Conservation (phyloP, 31 red algal genomes). For the Odonthalia washingtoniensis region DNA sequence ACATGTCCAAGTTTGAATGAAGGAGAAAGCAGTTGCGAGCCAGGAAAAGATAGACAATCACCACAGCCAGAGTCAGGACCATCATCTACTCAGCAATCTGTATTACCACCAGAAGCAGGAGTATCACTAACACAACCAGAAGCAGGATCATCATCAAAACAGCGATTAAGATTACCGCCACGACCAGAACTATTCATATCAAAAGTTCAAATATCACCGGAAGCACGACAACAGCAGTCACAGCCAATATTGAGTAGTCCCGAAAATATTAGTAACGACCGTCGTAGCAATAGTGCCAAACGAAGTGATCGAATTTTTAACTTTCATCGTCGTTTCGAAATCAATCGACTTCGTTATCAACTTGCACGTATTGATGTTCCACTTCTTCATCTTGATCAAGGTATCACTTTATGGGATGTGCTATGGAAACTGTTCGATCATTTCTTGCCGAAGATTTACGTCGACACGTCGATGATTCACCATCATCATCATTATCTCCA, state of each 20-base stretch:
- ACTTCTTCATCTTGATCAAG: constrained; percentile 53
- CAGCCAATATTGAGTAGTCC: not conserved
- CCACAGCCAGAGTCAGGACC: not conserved
- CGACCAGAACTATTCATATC: no score
- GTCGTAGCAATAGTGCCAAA: not conserved
- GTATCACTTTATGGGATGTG: constrained; percentile 76
- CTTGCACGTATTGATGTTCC: constrained; percentile 42
- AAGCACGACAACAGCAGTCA: no score
- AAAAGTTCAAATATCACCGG: no score
- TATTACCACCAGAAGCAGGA: no score
- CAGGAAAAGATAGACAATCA: not conserved
- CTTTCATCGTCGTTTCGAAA: constrained; percentile 51
- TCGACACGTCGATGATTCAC: not conserved
- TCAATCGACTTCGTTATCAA: constrained; percentile 53
- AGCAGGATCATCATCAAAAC: no score
- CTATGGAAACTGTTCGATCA: constrained; percentile 67
- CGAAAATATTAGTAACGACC: not conserved
- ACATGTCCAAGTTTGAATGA: not conserved
- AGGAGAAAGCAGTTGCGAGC: not conserved
- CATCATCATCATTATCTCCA: constrained; percentile 8
- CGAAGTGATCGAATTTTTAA: constrained; percentile 46
- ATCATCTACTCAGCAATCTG: no score
- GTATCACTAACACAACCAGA: no score
- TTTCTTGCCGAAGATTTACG: constrained; percentile 53
- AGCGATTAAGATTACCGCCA: no score